These are phyloP conservation scores for Pugionium dolabratum DNA, from an alignment of 345 rosid genomes.

Conservation along the genomic window DNA sequence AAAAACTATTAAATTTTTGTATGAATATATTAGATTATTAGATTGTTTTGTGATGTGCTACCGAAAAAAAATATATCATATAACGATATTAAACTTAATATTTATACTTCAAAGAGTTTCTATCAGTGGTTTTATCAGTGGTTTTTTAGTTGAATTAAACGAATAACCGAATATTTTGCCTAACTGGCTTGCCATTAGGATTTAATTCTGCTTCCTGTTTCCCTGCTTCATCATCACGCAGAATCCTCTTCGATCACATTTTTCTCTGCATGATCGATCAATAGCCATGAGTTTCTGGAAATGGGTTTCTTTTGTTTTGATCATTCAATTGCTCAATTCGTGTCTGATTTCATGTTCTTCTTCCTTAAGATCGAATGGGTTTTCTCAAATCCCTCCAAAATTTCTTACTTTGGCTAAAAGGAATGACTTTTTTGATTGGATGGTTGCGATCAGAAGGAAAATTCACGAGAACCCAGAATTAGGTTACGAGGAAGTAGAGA, in stretches of 20 bases:
- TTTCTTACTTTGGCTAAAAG: slow-evolving; percentile 64
- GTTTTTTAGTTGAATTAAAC: no score
- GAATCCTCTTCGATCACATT: slow-evolving; percentile 23
- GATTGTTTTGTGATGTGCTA: no score
- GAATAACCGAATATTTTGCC: no score
- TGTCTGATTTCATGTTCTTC: slow-evolving; percentile 22
- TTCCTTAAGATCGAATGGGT: slow-evolving; percentile 41
- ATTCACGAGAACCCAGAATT: slow-evolving; percentile 88
- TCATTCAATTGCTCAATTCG: slow-evolving; percentile 38
- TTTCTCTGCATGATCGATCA: neutral
- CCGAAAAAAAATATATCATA: no score
- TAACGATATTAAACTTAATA: no score
- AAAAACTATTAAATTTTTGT: no score
- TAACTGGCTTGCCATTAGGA: neutral
- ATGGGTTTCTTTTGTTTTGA: slow-evolving; percentile 49
- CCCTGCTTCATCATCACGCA: slow-evolving; percentile 44
- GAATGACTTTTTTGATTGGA: slow-evolving; percentile 60
- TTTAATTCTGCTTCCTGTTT: slow-evolving; percentile 36
- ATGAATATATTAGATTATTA: no score
- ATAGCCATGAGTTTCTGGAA: slow-evolving; percentile 41
- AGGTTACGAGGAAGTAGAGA: slow-evolving; percentile 88
- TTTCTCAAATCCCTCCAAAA: slow-evolving; percentile 51
- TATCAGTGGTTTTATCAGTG: no score
- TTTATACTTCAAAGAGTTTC: no score
- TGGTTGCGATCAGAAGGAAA: slow-evolving; percentile 77